phyloP scores from a whole-genome alignment of 768 basidiomycete genomes.

The Clitopilus passeckerianus region DNA sequence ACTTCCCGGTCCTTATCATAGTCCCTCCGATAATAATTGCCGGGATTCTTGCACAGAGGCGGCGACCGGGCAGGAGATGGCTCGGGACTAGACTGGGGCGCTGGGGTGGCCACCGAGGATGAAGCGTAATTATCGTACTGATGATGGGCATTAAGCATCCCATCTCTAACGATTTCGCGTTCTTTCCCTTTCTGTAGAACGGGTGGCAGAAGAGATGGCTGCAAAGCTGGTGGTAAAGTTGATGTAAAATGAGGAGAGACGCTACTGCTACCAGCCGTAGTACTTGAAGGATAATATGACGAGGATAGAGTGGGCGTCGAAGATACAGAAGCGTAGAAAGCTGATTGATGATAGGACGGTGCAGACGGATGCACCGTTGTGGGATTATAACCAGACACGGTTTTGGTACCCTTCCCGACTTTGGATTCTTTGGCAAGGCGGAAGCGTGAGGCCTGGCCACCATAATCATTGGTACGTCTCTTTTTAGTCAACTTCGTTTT shows the following conservation, averaged over 20 bases:
- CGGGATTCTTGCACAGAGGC: conserved; percentile 5
- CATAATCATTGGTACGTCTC: conserved; percentile 32
- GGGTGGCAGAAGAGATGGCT: background rate
- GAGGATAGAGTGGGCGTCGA: background rate
- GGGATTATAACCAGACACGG: background rate
- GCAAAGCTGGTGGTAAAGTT: background rate
- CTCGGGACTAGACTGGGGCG: background rate
- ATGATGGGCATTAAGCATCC: background rate
- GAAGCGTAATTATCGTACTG: background rate
- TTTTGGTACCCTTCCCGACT: background rate
- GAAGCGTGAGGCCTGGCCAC: conserved; percentile 45
- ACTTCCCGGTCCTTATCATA: conserved; percentile 19
- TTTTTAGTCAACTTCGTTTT: conserved; percentile 23
- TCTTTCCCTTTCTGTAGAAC: background rate
- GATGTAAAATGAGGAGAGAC: background rate
- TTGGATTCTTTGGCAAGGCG: conserved; percentile 32
- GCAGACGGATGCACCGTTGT: background rate
- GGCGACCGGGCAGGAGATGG: background rate
- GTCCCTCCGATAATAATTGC: conserved; percentile 24
- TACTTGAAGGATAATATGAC: background rate
- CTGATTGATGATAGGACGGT: background rate
- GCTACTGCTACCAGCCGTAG: background rate
- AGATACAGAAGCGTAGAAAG: background rate
- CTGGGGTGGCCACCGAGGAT: background rate
- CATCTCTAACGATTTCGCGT: background rate